Percentiles rank a stretch among this genome's conserved stretches.
Conservation (phyloP, 345 rosid species). For the Aquilaria malaccensis region DNA sequence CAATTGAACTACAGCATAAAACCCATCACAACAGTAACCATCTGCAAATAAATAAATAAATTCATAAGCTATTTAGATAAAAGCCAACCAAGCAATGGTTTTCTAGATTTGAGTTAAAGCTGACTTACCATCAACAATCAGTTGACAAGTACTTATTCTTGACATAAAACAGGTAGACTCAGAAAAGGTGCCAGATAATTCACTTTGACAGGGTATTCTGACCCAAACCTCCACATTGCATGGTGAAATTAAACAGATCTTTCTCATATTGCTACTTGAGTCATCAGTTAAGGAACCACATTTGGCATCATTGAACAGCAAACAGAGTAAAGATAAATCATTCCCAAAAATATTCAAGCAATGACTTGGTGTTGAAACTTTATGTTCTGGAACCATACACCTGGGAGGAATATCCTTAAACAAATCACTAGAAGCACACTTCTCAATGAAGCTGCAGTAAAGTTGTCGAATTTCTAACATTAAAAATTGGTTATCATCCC, state of each 20-base stretch:
- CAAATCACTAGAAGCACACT: constrained; percentile 32
- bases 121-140: constrained; percentile 59
- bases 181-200: constrained; percentile 22
- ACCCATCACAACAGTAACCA: constrained; percentile 39
- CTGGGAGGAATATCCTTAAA: constrained; percentile 48
- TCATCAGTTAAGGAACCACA: constrained; percentile 19
- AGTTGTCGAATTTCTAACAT: constrained; percentile 52
- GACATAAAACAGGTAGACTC: constrained; percentile 53
- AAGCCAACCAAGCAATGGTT: constrained; percentile 7
- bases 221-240: constrained; percentile 71
- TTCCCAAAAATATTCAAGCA: constrained; percentile 69
- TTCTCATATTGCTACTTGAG: constrained; percentile 23
- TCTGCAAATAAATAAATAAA: constrained; percentile 38
- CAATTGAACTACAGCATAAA: constrained; percentile 45
- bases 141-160: constrained; percentile 46
- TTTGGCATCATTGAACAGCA: constrained; percentile 37
- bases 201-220: constrained; percentile 51
- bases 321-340: constrained; percentile 41
- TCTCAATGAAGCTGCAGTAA: constrained; percentile 33
- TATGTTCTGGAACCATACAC: constrained; percentile 40
- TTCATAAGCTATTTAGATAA: constrained; percentile 8
- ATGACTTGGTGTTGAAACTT: constrained; percentile 32
- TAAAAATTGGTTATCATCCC: constrained; percentile 39
- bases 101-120: constrained; percentile 7
- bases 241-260: constrained; percentile 40